Conservation (phyloP, 495 filamentous ascomycete species). For the Xylaria castorea region DNA sequence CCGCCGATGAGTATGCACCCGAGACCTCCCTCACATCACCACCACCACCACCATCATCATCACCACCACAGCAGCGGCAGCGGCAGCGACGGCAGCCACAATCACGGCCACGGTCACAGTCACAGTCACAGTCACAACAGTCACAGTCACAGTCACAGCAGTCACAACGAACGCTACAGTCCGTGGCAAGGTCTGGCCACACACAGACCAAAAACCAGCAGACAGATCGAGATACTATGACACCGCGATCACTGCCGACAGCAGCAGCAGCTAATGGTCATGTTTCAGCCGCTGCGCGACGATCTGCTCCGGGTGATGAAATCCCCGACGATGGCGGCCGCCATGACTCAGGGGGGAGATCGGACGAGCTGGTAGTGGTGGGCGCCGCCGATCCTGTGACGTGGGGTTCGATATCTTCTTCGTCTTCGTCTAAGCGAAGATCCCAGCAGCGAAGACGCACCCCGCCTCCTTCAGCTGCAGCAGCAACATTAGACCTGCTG, state of each 20-base stretch:
- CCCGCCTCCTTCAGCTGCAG: conserved; percentile 15
- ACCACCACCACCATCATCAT: background rate
- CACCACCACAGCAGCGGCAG: background rate
- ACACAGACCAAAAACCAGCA: conserved; percentile 21
- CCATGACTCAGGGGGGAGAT: conserved; percentile 5
- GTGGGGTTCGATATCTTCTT: background rate
- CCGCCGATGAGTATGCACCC: conserved; percentile 32
- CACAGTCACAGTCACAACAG: conserved; percentile 1
- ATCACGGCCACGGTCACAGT: background rate
- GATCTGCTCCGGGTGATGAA: background rate
- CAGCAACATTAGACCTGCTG: background rate
- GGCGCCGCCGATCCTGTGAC: background rate
- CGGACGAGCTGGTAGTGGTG: background rate
- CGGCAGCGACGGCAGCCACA: background rate
- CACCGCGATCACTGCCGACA: background rate
- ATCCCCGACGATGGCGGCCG: background rate
- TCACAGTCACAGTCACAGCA: conserved; percentile 12
- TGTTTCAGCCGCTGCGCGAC: conserved; percentile 1
- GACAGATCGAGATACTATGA: conserved; percentile 21
- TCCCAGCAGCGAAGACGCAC: conserved; percentile 9
- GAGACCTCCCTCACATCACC: conserved; percentile 29
- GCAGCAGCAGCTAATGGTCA: background rate
- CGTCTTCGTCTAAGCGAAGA: background rate
- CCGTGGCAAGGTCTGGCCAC: conserved; percentile 35
- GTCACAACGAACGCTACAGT: conserved; percentile 34